phyloP scores from a whole-genome alignment of 805 yeast species.

The Debaryomyces tyrocola region DNA sequence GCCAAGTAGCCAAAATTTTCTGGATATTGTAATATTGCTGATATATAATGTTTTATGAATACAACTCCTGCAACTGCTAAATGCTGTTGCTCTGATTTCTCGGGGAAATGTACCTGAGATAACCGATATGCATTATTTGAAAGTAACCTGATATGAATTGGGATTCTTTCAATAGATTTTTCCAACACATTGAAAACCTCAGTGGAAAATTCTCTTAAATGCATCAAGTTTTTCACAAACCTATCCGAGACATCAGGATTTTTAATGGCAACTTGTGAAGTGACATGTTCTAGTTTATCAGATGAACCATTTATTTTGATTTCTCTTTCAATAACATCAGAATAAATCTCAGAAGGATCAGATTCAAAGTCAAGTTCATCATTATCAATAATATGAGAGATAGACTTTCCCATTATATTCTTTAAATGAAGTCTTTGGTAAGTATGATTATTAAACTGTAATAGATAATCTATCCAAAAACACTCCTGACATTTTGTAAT shows the following conservation, averaged over 20 bases:
- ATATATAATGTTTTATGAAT: slow-evolving; percentile 52
- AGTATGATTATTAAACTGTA: slow-evolving; percentile 46
- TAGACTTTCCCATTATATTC: slow-evolving; percentile 35
- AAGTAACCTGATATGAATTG: slow-evolving; percentile 35
- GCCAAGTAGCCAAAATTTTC: slow-evolving; percentile 55
- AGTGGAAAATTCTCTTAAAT: slow-evolving; percentile 68
- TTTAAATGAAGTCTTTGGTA: slow-evolving; percentile 49
- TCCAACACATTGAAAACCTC: slow-evolving; percentile 57
- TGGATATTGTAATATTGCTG: slow-evolving; percentile 48
- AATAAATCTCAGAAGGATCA: slow-evolving; percentile 66
- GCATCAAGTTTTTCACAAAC: slow-evolving; percentile 74
- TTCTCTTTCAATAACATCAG: slow-evolving; percentile 37
- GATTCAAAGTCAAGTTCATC: slow-evolving; percentile 69
- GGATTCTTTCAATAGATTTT: slow-evolving; percentile 35
- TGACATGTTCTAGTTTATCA: slow-evolving; percentile 34
- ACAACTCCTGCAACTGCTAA: slow-evolving; percentile 69
- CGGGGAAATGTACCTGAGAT: slow-evolving; percentile 53
- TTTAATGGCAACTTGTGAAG: slow-evolving; percentile 73
- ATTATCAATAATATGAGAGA: slow-evolving; percentile 42
- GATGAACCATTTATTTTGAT: slow-evolving; percentile 34
- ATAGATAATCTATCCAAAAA: slow-evolving; percentile 47
- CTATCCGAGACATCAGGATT: slow-evolving; percentile 69
- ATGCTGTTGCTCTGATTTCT: slow-evolving; percentile 57
- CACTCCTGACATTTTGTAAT: slow-evolving; percentile 35
- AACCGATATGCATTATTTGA: slow-evolving; percentile 34